Conservation (phyloP, 2,329 filamentous ascomycete genomes). For the Aspergillus aculeatinus region DNA sequence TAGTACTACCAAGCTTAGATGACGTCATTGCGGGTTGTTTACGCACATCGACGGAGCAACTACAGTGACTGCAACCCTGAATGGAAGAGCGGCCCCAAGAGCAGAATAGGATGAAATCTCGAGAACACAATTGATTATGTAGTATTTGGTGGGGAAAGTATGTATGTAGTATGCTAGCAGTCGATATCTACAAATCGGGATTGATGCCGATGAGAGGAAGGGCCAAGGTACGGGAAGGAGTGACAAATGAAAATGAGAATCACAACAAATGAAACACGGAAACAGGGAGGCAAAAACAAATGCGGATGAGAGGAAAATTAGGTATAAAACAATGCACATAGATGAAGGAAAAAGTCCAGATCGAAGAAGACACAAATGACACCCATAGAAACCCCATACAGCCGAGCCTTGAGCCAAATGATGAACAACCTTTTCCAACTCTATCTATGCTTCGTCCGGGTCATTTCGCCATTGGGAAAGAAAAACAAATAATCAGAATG, state of each 20-base stretch:
- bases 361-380: constrained; percentile 14
- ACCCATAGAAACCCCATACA: constrained; percentile 20
- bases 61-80: too few relatives aligned
- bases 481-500: constrained; percentile 13
- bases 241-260: neutral
- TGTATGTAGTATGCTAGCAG: neutral
- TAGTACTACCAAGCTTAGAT: too few relatives aligned
- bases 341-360: constrained; percentile 9
- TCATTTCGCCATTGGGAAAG: constrained; percentile 20
- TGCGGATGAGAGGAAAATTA: neutral
- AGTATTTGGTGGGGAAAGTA: neutral
- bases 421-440: constrained; percentile 18
- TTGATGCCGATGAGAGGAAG: neutral
- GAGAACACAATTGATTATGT: neutral
- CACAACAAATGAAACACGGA: constrained; percentile 4
- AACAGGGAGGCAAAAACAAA: neutral
- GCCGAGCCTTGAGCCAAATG: constrained; percentile 20
- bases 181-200: neutral
- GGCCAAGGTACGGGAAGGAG: neutral
- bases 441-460: constrained; percentile 28
- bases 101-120: too few relatives aligned
- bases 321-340: constrained; percentile 3
- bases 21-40: too few relatives aligned
- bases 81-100: too few relatives aligned
- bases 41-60: too few relatives aligned